Conservation (phyloP, 2,329 filamentous ascomycete genomes). For the Aspergillus amoenus region DNA sequence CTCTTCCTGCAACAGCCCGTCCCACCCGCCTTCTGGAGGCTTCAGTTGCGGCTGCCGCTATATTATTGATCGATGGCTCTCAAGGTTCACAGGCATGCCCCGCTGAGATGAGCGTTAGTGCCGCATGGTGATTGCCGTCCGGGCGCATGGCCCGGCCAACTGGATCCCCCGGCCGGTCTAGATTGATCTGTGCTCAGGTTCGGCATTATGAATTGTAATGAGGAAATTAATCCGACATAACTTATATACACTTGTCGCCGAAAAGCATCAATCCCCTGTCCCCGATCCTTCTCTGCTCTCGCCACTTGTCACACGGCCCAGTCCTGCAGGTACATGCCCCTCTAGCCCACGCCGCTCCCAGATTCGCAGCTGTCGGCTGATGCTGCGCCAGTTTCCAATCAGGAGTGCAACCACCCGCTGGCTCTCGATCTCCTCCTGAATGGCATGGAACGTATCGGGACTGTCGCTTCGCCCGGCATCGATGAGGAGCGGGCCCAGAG, state of each 20-base stretch:
- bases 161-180: background rate
- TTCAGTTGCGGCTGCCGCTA: background rate
- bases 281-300: background rate
- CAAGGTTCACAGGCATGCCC: background rate
- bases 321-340: background rate
- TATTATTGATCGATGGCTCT: background rate
- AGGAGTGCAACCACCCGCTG: slow-evolving; percentile 34
- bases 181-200: background rate
- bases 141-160: background rate
- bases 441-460: slow-evolving; percentile 13
- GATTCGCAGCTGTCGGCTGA: slow-evolving; percentile 34
- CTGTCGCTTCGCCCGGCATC: slow-evolving; percentile 14
- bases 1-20: no score
- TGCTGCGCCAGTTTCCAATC: slow-evolving; percentile 35
- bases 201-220: background rate
- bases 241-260: background rate
- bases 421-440: slow-evolving; percentile 27
- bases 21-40: no score
- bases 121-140: background rate
- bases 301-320: slow-evolving; percentile 1
- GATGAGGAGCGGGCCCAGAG: slow-evolving; percentile 36
- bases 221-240: background rate
- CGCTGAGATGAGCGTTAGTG: background rate
- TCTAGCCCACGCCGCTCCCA: slow-evolving; percentile 24
- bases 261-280: background rate